Conservation (phyloP, 768 basidiomycete genomes). For the Termitomyces sp. region DNA sequence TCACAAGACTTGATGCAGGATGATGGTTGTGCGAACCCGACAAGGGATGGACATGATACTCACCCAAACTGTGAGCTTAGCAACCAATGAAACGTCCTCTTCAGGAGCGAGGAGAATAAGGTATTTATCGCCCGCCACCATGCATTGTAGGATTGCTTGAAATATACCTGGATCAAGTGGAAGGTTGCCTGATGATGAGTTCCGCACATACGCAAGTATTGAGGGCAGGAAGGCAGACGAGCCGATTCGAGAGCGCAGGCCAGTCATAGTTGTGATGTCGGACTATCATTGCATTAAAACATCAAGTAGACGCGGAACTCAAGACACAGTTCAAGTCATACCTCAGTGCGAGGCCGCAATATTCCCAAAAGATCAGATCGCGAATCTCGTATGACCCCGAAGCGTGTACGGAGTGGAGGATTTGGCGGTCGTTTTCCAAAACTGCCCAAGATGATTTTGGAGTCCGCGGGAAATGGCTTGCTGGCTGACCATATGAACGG, state of each 20-base stretch:
- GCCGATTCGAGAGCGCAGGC: conserved; percentile 35
- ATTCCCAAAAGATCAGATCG: not conserved
- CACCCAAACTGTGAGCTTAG: conserved; percentile 58
- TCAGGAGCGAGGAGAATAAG: conserved; percentile 63
- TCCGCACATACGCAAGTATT: conserved; percentile 43
- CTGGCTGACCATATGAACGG: not conserved
- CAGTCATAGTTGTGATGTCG: conserved; percentile 17
- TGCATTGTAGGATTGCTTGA: conserved; percentile 62
- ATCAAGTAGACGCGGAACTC: not conserved
- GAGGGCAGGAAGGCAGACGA: conserved; percentile 47
- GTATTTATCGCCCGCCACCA: conserved; percentile 60
- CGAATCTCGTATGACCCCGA: not conserved
- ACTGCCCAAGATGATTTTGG: not conserved
- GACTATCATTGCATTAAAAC: conserved; percentile 1
- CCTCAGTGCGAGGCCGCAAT: not conserved
- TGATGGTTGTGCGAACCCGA: not conserved
- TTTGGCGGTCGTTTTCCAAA: not conserved
- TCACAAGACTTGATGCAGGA: not conserved
- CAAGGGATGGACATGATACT: conserved; percentile 21
- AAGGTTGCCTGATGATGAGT: conserved; percentile 39
- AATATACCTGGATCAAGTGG: conserved; percentile 63
- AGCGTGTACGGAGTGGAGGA: not conserved
- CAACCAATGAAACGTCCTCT: conserved; percentile 60
- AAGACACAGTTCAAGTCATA: not conserved
- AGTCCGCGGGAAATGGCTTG: not conserved